A percentile compares a stretch with the other conserved stretches of the same genome.
phyloP scores from a whole-genome alignment of 2,329 filamentous ascomycete species.

The Sporothrix phasma region DNA sequence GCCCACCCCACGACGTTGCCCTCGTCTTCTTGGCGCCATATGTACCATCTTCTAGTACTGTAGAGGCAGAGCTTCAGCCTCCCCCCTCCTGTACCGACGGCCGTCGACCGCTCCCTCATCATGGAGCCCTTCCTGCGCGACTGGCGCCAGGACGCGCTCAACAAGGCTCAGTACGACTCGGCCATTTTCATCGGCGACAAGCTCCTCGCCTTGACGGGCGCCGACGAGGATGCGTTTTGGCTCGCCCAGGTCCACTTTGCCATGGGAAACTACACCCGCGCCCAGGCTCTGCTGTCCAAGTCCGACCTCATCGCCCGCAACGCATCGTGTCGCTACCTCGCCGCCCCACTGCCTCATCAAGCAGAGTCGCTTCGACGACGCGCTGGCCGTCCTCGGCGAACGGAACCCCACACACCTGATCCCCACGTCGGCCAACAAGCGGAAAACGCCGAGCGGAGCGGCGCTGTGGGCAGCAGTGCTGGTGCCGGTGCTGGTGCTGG shows the following conservation, averaged over 20 bases:
- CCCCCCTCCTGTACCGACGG: background rate
- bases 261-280: conserved; percentile 87
- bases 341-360: conserved; percentile 91
- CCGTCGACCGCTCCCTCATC: background rate
- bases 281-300: conserved; percentile 73
- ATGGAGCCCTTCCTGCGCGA: conserved; percentile 93
- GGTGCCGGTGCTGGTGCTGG: background rate
- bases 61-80: no score
- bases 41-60: no score
- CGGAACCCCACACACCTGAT: conserved; percentile 89
- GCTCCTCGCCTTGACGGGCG: conserved; percentile 83
- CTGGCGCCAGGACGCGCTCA: conserved; percentile 91
- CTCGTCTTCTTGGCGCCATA: background rate
- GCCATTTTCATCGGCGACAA: conserved; percentile 98
- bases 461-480: conserved; percentile 26
- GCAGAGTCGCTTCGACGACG: conserved; percentile 82
- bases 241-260: conserved; percentile 97
- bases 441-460: conserved; percentile 44
- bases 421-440: conserved; percentile 49
- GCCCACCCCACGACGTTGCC: background rate
- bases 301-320: conserved; percentile 74
- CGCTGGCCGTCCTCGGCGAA: conserved; percentile 75
- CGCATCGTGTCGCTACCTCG: conserved; percentile 82
- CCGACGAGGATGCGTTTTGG: conserved; percentile 92
- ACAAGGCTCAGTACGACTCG: conserved; percentile 92